These are phyloP conservation scores for Chenopodium quinoa DNA, from an alignment of 148 eudicot species.

Conservation along the genomic window DNA sequence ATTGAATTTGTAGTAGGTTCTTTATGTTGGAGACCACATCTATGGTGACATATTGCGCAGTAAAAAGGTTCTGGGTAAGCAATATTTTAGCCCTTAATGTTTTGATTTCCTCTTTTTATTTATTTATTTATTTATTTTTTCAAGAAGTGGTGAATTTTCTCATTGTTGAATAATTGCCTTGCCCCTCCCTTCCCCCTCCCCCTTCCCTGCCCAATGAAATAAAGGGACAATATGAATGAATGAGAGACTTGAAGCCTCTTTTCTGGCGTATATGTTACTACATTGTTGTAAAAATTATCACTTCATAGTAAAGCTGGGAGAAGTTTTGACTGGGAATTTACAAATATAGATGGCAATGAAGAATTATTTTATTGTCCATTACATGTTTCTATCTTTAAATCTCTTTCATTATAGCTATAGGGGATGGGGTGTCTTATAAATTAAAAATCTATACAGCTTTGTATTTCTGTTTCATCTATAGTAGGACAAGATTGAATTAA, in stretches of 20 bases:
- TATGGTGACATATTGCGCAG: constrained; percentile 96
- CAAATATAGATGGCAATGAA: background rate
- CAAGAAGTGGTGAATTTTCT: too few species aligned
- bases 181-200: too few species aligned
- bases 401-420: background rate
- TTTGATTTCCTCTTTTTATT: background rate
- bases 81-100: constrained; percentile 6
- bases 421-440: background rate
- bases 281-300: background rate
- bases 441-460: background rate
- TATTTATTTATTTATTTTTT: too few species aligned
- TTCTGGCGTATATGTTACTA: background rate
- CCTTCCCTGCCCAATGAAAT: too few species aligned
- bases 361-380: background rate
- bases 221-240: too few species aligned
- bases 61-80: constrained; percentile 86
- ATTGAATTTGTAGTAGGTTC: constrained; percentile 53
- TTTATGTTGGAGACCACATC: constrained; percentile 96
- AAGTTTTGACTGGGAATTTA: background rate
- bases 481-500: background rate
- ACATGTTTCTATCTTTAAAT: background rate
- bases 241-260: background rate
- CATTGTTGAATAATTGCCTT: too few species aligned
- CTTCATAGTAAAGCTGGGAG: background rate
- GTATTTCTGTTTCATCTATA: background rate